Base-by-base conservation (phyloP, 2,329 filamentous ascomycete species). In the Hypomyces rosellus region DNA sequence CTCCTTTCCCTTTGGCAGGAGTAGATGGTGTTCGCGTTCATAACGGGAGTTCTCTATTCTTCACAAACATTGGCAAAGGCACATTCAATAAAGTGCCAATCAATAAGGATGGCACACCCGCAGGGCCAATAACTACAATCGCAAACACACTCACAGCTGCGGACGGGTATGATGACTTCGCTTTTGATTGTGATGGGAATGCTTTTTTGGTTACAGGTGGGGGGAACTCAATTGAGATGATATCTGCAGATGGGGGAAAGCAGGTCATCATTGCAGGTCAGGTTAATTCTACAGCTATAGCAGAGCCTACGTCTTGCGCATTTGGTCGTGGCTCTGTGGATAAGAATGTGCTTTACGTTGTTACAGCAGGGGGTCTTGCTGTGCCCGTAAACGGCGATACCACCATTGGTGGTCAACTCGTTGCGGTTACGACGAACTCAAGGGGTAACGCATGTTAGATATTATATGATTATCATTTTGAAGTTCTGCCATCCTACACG, bases 11-110 rank as follows among this genome's bases (percentile, higher is more conserved):
- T 5, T 41, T 44, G 9, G 49, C 57, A 4, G 61, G 54, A 4
- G 54, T 58, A 34, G 59, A 64, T 34, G 63, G 63, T 6, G 34
- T 65, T 18, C 56, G 63, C 56, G 56, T 65, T 22, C 51, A 48
- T 1, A 47, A 53, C 7, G 36, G 39, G 7, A 50, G 49, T 30
- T 30, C 25, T 22, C 56, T 64, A 2, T 65, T 63, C 53, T 64
- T 56, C 47, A 57, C 60, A 30, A 64, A 65, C 18, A 51, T 57
- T 11, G 58, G 54, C 11, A 45, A 56, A 3, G 58, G 55, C 1
- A 55, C 47, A 15, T 51, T 64, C 3, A 56, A 56, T 40, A 54
- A 46, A 6, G 51, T 63, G 30, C 37, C 34, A 3, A 57, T 63
- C 34, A 30, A 52, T 41, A 11, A 15, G 1, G 34, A 51, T 8